Base-by-base conservation (phyloP, 2,329 filamentous ascomycete species). In the Cladophialophora chaetospira region DNA sequence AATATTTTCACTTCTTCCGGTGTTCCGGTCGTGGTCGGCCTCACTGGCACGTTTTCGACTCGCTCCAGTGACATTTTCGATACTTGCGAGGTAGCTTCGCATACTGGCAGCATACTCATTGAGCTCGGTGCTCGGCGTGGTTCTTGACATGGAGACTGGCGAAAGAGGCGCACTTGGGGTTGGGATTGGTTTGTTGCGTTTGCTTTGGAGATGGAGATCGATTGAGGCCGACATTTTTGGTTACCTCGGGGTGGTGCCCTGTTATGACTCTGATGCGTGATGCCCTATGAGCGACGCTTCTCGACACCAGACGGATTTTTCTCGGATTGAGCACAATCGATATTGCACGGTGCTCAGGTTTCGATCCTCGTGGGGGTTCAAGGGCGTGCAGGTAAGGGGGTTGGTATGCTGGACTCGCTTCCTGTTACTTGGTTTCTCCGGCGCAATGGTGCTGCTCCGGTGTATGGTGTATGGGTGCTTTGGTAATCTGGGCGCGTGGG, bases 81-180 rank as follows among this genome's bases (percentile, higher is more conserved):
- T 43, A 23, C 36, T 56, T 29, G 58, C 64, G 13, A 66, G 55
- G 46, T 62, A 66, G 26, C 42, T 52, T 13, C 57, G 56, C 62
- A 66, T 65, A 47, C 64, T 65, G n/a, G 58, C 58, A 4, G 61
- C 60, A 46, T 66, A 66, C 19, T 66, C 64, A 26, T 63, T 61
- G 17, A 66, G 53, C 29, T 62, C 62, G 13, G 46, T 49, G 38
- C 61, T 64, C 23, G 44, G 56, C 6, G 58, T 33, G 33, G 53
- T 49, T 26, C 49, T 60, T 10, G 57, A 60, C 56, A 60, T 63
- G 25, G 61, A 40, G 8, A 36, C 38, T 9, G 40, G 33, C 45
- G 53, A 43, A 10, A 52, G 31, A 35, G 51, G 48, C 31, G 48
- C 48, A 23, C 23, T 28, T 5, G 36, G 26, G 26, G 52, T 46